Base-by-base conservation (phyloP, 2,329 filamentous ascomycete genomes). In the Talaromyces piceae region DNA sequence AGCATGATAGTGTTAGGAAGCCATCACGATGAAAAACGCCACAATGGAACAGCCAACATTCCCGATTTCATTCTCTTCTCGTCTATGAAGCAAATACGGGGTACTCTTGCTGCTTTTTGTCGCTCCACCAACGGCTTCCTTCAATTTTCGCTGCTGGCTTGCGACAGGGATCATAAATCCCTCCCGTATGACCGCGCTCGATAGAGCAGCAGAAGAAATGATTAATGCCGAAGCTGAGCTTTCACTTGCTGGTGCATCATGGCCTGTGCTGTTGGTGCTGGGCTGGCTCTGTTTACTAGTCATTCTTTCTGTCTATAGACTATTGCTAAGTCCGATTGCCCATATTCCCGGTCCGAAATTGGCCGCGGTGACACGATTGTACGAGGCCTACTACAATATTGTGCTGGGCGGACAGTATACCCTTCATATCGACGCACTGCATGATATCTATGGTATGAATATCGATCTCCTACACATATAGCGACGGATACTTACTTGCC, bases 321-420 rank as follows among this genome's bases (percentile, higher is more conserved):
- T 67, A 12, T 64, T 58, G 33, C 57, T 66, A 26, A 61, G 65
- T 46, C 63, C 63, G 3, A 55, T 67, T 6, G 58, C 59, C 20
- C 56, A 54, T 16, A 66, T 64, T 45, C 67, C 66, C 3, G 66
- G 67, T 7, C 67, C 67, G 12, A 64, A 59, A 43, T 53, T 66
- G n/a, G 61, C 66, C 1, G 63, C 62, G 6, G 33, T 60, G 27
- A 63, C 62, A 11, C 55, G 54, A 25, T 55, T 65, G 47, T 59
- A 62, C 47, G 63, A 65, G 44, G 62, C 61, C 37, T 65, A 65
- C 54, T 61, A 62, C 44, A 58, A 65, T 31, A 54, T 60, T 5
- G 47, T 61, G 7, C 51, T 50, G 18, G 45, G 54, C 11, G 62
- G 63, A 4, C 52, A 51, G 27, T 66, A 58, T 49, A 54, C 58